Evolutionary conservation across 2,329 filamentous ascomycete genomes (phyloP), one percentile per base, ranked within the genome.

Genomic region (Alternaria novae-zelandiae): DNA sequence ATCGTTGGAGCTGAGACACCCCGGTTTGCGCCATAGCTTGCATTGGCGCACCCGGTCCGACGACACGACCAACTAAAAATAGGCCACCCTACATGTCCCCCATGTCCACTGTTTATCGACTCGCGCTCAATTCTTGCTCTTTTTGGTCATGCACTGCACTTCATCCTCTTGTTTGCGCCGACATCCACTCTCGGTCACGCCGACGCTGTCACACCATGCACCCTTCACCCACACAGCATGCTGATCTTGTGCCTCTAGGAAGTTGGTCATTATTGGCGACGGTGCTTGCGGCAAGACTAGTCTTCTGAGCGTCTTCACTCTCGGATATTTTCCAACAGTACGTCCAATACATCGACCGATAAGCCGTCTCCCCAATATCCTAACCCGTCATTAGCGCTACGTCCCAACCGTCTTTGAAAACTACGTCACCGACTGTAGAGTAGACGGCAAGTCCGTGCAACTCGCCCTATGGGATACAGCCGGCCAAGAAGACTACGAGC

Each of bases 381-480:
- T 76, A 70, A 78, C 65, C 50, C 54, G 21, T 20, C 46, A 25
- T 69, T 69, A 80, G 78, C 78, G 78, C 64, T 80, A 80, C 63
- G 78, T 80, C 36, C 96, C 96, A 2, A 99, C 96, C 50, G 96
- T 99, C 41, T 99, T 99, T 82, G 96, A 99, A 80, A 99, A 99
- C 84, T 99, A 99, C 78, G 96, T 99, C 69, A 99, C 96, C 73
- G 96, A 99, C 83, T 99, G 96, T 82, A 88, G 95, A 83, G 96
- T 99, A 64, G 96, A 99, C 79, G 96, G 96, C 76, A 97, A 97
- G 80, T 97, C 93, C n/a, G 96, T 99, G 43, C 96, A 99, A 83
- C 87, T 99, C 68, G 96, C 96, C 55, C 85, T 99, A 74, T 99
- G 96, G 96, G 96, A 99, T 89, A 99, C 96, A n/a, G 96, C 96